Evolutionary conservation across 2,329 filamentous ascomycete species (phyloP).

Genomic region (Hymenoscyphus fraxineus): DNA sequence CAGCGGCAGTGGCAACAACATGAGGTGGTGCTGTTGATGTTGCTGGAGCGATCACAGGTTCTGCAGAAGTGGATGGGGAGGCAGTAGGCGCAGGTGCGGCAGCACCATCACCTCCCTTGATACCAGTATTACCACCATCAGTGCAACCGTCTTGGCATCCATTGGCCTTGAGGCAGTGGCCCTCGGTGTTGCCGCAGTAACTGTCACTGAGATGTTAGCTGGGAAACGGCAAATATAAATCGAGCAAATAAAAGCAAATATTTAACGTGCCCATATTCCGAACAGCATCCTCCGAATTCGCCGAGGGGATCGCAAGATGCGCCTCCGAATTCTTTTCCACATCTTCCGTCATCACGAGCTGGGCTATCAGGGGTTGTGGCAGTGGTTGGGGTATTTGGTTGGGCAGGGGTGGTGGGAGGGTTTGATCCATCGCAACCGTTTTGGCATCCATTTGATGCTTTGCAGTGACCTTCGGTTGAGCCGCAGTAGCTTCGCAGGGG

Average conservation of each 20-base stretch:
- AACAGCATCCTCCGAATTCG: conserved; percentile 17
- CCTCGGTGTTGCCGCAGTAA: conserved; percentile 25
- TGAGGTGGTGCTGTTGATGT: conserved; percentile 22
- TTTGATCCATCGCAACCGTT: conserved; percentile 25
- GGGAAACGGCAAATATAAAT: neutral
- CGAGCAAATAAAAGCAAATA: neutral
- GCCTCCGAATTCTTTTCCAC: conserved; percentile 18
- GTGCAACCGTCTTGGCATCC: conserved; percentile 34
- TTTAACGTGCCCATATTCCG: conserved; percentile 18
- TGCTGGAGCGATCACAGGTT: conserved; percentile 28
- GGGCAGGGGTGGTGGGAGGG: conserved; percentile 1
- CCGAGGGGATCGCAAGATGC: conserved; percentile 17
- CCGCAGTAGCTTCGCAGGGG: conserved; percentile 26
- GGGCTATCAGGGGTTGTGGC: conserved; percentile 6
- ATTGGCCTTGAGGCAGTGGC: conserved; percentile 26
- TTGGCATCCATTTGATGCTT: conserved; percentile 31
- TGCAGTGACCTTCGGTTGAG: conserved; percentile 25
- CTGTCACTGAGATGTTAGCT: conserved; percentile 14
- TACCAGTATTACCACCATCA: neutral
- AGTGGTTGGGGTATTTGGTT: neutral
- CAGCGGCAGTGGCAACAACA: conserved; percentile 32
- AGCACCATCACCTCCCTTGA: conserved; percentile 1
- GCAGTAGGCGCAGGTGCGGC: conserved; percentile 15
- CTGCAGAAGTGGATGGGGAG: conserved; percentile 25
- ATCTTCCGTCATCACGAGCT: conserved; percentile 18